Evolutionary conservation across 2,329 filamentous ascomycete genomes (phyloP).

Genomic region (Neofusicoccum umdonicola): DNA sequence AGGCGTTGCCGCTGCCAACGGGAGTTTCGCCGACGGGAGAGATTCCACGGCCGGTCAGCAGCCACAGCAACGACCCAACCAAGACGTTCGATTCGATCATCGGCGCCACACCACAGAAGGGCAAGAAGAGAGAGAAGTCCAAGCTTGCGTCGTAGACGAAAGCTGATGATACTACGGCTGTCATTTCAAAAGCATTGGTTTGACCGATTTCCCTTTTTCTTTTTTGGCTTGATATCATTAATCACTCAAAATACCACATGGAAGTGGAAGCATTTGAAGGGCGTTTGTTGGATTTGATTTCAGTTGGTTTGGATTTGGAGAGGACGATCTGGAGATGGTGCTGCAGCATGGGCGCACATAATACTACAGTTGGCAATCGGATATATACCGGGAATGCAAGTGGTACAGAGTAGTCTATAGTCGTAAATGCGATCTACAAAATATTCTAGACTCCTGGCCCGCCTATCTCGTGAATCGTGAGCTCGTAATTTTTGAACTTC

Average conservation of each 20-base stretch:
- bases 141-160: slow-evolving; percentile 6
- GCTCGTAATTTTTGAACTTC: not conserved
- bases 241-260: slow-evolving; percentile 6
- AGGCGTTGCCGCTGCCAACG: slow-evolving; percentile 46
- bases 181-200: not conserved
- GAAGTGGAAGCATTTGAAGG: slow-evolving; percentile 4
- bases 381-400: not conserved
- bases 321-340: not conserved
- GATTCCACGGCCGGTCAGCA: slow-evolving; percentile 28
- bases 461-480: not conserved
- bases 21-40: slow-evolving; percentile 37
- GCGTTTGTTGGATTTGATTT: slow-evolving; percentile 4
- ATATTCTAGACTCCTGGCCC: not conserved
- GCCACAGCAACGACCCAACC: slow-evolving; percentile 35
- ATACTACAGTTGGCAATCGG: not conserved
- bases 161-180: not conserved
- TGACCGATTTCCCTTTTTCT: not conserved
- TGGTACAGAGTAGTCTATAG: slow-evolving; percentile 9
- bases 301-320: not conserved
- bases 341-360: not conserved
- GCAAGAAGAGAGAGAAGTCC: slow-evolving; percentile 16
- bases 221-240: not conserved
- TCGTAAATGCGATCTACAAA: slow-evolving; percentile 1
- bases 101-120: slow-evolving; percentile 1
- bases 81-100: slow-evolving; percentile 51